These are phyloP conservation scores for Aspergillus ibericus DNA, from an alignment of 2,329 filamentous ascomycete species.

Conservation along the genomic window DNA sequence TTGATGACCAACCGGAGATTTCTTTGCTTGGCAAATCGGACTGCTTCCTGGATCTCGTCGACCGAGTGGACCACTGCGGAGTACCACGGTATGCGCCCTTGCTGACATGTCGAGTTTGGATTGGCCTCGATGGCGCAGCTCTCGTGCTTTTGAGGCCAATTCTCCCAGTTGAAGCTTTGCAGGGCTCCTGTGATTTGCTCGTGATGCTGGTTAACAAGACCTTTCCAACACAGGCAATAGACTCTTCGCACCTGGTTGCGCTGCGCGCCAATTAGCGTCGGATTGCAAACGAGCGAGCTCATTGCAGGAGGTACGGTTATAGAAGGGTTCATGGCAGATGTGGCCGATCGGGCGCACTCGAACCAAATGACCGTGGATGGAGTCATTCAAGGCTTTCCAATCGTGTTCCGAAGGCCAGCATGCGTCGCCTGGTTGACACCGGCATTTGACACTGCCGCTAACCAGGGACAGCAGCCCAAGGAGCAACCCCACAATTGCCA, in stretches of 20 bases:
- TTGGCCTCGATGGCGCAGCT: constrained; percentile 37
- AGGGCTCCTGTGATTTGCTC: constrained; percentile 22
- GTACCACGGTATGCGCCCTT: constrained; percentile 41
- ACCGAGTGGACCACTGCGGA: constrained; percentile 35
- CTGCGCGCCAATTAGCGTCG: constrained; percentile 38
- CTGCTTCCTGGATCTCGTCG: constrained; percentile 39
- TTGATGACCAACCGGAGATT: constrained; percentile 13
- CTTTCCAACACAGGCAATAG: not conserved
- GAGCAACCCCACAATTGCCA: not conserved
- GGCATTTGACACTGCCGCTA: constrained; percentile 11
- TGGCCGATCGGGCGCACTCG: constrained; percentile 33
- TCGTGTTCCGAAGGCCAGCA: constrained; percentile 42
- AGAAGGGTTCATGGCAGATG: constrained; percentile 30
- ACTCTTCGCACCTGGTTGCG: constrained; percentile 28
- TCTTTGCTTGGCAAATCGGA: constrained; percentile 36
- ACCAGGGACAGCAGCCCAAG: not conserved
- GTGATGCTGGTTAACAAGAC: not conserved
- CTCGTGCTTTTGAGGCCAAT: constrained; percentile 37
- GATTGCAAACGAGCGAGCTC: not conserved
- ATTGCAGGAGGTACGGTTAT: constrained; percentile 18
- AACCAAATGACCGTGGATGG: constrained; percentile 39
- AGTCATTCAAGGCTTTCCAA: constrained; percentile 40
- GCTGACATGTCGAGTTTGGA: constrained; percentile 26
- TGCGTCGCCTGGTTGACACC: constrained; percentile 28
- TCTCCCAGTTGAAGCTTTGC: constrained; percentile 43